Evolutionary conservation across 306 rosid genomes (phyloP).

Genomic region (Canavalia ensiformis): DNA sequence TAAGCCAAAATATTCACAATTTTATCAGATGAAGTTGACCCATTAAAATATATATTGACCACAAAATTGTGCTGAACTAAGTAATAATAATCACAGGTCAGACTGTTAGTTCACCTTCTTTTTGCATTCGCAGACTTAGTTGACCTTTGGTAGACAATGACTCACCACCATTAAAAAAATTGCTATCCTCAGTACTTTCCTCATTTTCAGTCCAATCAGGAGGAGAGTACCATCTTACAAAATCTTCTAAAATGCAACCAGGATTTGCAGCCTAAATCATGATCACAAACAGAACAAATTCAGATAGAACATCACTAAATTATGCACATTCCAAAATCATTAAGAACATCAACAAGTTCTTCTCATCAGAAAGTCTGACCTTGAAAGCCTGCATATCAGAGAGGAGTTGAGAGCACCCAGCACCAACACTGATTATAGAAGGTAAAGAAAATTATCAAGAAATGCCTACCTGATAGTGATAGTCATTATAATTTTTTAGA

Average conservation of each 20-base stretch:
- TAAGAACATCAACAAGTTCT: constrained; percentile 43
- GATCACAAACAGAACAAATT: constrained; percentile 47
- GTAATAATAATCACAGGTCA: constrained; percentile 27
- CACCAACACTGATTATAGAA: constrained; percentile 86
- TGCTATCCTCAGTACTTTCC: constrained; percentile 55
- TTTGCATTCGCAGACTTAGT: constrained; percentile 90
- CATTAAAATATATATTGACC: neutral
- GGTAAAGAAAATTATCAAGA: constrained; percentile 55
- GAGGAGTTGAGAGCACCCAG: constrained; percentile 98
- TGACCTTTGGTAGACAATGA: constrained; percentile 69
- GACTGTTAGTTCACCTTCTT: constrained; percentile 70
- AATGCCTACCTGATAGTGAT: constrained; percentile 38
- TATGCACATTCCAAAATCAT: constrained; percentile 41
- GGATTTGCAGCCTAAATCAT: constrained; percentile 94
- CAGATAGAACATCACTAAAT: constrained; percentile 17
- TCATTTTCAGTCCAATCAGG: constrained; percentile 94
- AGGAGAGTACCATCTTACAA: constrained; percentile 99
- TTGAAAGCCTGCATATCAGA: constrained; percentile 99
- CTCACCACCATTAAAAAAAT: constrained; percentile 56
- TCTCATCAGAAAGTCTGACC: constrained; percentile 59
- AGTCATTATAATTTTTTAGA: constrained; percentile 7
- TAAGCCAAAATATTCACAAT: constrained; percentile 19
- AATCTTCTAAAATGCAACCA: constrained; percentile 97
- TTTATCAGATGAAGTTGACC: neutral
- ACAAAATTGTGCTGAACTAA: constrained; percentile 11